These are phyloP conservation scores for Quercus mongolica DNA, from an alignment of 306 rosid genomes.

Conservation along the genomic window DNA sequence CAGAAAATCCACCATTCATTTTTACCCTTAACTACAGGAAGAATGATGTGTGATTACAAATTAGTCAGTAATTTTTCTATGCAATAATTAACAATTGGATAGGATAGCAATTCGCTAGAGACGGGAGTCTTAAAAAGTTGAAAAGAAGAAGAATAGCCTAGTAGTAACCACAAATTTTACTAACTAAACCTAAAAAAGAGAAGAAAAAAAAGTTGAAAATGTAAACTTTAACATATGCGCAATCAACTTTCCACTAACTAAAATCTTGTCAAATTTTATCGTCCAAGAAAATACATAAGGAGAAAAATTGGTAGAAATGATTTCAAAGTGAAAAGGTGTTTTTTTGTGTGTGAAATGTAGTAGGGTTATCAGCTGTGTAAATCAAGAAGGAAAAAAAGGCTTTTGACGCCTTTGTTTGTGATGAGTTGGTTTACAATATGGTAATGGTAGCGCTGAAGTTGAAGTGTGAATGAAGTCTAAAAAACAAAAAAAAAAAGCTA, in stretches of 20 bases:
- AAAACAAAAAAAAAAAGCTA: not conserved
- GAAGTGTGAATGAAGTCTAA: slow-evolving; percentile 23
- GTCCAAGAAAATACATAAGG: not conserved
- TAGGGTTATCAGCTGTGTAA: no score
- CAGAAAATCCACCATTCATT: no score
- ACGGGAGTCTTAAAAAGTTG: no score
- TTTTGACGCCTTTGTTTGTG: not conserved
- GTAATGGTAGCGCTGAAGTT: not conserved
- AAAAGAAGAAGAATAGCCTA: no score
- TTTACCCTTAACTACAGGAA: no score
- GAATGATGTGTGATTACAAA: no score
- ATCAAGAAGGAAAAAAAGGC: not conserved
- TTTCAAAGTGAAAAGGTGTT: not conserved
- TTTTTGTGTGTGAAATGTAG: not conserved
- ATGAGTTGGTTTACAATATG: slow-evolving; percentile 1
- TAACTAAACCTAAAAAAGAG: no score
- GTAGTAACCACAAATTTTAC: no score
- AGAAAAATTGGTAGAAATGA: not conserved
- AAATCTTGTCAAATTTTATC: not conserved
- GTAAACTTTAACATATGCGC: not conserved
- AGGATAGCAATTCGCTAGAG: not conserved
- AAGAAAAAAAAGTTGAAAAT: not conserved
- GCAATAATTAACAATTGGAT: not conserved
- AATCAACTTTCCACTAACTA: not conserved
- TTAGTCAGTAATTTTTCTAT: not conserved